Percentiles rank a stretch among this genome's conserved stretches.
Conservation (phyloP, 225 moss, liverwort and hornwort species). For the Climacium dendroides region DNA sequence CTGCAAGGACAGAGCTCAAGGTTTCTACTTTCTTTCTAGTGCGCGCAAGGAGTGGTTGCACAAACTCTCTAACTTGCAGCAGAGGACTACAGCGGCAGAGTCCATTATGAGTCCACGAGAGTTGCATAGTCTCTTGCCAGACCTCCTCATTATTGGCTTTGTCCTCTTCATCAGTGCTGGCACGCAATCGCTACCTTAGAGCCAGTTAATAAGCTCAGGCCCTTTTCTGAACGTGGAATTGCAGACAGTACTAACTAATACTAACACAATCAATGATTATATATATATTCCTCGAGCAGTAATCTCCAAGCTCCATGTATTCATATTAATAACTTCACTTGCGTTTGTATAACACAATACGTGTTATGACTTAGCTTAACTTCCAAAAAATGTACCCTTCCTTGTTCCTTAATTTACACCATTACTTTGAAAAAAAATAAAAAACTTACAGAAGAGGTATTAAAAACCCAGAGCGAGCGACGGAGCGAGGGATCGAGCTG, state of each 20-base stretch:
- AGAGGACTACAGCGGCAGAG: neutral
- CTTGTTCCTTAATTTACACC: too few species aligned
- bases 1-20: neutral
- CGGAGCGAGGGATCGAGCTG: too few species aligned
- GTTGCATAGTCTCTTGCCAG: conserved; percentile 15
- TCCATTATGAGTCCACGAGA: conserved; percentile 40
- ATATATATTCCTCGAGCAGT: neutral
- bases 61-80: neutral
- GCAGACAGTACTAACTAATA: neutral
- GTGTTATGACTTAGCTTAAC: too few species aligned
- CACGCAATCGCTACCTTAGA: neutral
- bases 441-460: neutral
- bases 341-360: neutral
- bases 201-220: neutral
- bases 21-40: neutral
- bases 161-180: conserved; percentile 5
- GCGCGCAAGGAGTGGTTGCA: neutral
- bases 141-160: conserved; percentile 27
- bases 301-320: neutral
- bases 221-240: neutral
- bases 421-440: too few species aligned
- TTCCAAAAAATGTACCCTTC: too few species aligned
- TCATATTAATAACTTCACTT: neutral
- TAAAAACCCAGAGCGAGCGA: neutral
- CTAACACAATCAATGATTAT: neutral